Evolutionary conservation across 2,329 filamentous ascomycete species (phyloP), one percentile per base, ranked within the genome.

Genomic region (Helminthosporium solani): DNA sequence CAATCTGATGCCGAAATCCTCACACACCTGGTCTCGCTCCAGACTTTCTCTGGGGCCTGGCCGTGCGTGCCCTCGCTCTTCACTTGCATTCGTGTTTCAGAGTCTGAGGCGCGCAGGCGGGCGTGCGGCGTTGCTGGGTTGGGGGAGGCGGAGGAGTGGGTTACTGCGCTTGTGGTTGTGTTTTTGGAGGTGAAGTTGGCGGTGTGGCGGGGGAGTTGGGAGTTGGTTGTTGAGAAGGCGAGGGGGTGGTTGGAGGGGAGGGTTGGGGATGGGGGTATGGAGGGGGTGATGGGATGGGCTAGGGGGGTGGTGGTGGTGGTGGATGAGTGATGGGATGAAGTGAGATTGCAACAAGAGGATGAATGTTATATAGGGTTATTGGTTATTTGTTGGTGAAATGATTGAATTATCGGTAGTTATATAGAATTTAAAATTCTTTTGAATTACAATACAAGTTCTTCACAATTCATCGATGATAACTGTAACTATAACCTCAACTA

Each of bases 181-280:
- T 80, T 70, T 47, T 62, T 87, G 50, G 74, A 80, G 57, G 62
- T 41, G 33, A 75, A 71, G 44, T 55, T 81, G 47, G 54, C 28
- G 0, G 66, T 52, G 28, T 14, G 5, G 28, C 40, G 68, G 72
- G 60, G 83, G 82, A 2, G 74, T 6, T 88, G 84, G 84, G 83
- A 84, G 50, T 72, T 87, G 73, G 68, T 87, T 31, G 80, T 78
- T 14, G 77, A 78, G 8, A 86, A 86, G 72, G 83, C 80, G 0
- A 73, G 69, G 57, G 58, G 37, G 0, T 86, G 62, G 61, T 39
- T 63, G 45, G 53, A 47, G 36, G 50, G 5, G 7, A 37, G 39
- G 28, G 28, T 31, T 31, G 23, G 23, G 23, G 23, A 5, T 9
- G 23, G 23, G 23, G 23, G 9, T 5, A 6, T 25, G 23, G 23